Conservation (phyloP, 371 early-diverging fungal genomes). For the Sporodiniella umbellata region DNA sequence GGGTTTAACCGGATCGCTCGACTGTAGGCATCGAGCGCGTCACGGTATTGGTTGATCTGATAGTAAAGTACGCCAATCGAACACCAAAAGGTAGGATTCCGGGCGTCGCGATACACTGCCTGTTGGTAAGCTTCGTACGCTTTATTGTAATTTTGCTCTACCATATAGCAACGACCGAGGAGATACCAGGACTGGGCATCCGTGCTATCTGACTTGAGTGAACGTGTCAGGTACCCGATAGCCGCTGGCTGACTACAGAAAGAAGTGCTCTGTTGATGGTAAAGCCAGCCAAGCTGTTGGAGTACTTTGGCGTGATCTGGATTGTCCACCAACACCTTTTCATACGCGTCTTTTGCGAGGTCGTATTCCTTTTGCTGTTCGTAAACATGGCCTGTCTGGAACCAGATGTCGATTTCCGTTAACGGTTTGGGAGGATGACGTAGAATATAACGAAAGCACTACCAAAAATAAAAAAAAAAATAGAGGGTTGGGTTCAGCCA, state of each 20-base stretch:
- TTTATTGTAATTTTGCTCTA: conserved; percentile 90
- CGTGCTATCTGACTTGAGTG: conserved; percentile 81
- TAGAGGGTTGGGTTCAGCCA: neutral
- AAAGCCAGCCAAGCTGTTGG: conserved; percentile 96
- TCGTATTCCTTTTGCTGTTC: conserved; percentile 93
- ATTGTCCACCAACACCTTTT: conserved; percentile 83
- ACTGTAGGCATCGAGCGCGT: conserved; percentile 96
- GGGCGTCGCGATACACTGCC: conserved; percentile 92
- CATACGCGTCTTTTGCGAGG: conserved; percentile 90
- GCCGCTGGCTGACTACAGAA: conserved; percentile 86
- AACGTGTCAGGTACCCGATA: conserved; percentile 76
- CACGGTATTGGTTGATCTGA: conserved; percentile 93
- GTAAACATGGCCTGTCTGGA: conserved; percentile 96
- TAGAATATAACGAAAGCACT: conserved; percentile 93
- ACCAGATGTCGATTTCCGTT: conserved; percentile 94
- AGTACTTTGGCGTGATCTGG: conserved; percentile 94
- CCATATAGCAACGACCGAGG: conserved; percentile 96
- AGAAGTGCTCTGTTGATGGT: conserved; percentile 78
- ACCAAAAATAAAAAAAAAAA: neutral
- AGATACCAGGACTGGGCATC: conserved; percentile 96
- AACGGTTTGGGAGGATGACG: conserved; percentile 92
- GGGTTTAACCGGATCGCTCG: conserved; percentile 94
- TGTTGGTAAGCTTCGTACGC: conserved; percentile 98
- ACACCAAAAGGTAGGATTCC: conserved; percentile 98
- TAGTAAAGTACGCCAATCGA: conserved; percentile 97